Evolutionary conservation across 371 early-diverging fungal genomes (phyloP), one percentile per base, ranked within the genome.

Genomic region (Mucor plumbeus): DNA sequence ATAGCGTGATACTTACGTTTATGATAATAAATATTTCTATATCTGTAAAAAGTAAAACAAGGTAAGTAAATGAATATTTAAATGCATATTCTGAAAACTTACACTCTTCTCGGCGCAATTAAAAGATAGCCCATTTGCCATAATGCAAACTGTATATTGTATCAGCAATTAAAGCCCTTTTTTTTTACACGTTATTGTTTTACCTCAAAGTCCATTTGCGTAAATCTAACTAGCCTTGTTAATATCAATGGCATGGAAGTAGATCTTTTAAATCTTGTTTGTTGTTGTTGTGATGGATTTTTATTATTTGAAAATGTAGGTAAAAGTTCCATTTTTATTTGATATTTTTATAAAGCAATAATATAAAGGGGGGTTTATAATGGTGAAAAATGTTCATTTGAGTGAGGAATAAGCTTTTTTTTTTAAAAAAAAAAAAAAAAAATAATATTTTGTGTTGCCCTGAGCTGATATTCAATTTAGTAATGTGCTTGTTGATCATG

Each of bases 91-190:
- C 33, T 48, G 26, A 31, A 26, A 44, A 82, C 88, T 83, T 85
- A 94, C 88, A 96, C 96, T 88, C 94, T 79, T 72, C 87, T 84
- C 36, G 97, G 95, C 4, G 94, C 85, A 63, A 95, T 91, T 26
- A 92, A 77, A 39, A 96, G 80, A 73, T 95, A 94, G 13, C 87
- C 80, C 96, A 96, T 94, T 74, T 95, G 95, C 96, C 96, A 95
- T 55, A 90, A 73, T 43, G 97, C 97, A 69, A 92, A 88, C 85
- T 96, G 4, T 34, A 54, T 5, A 7, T 38, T 31, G 26, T n/a
- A 19, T 48, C 15, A 43, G 43, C 15, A 43, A 6, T 1, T 15
- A 14, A 11, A 43, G 15, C n/a, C n/a, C n/a, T 47, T 17, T 48
- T 1, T 48, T 41, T 48, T 19, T 48, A 48, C 48, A 48, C 21